phyloP scores from a whole-genome alignment of 805 yeast species.

The Yarrowia osloensis region DNA sequence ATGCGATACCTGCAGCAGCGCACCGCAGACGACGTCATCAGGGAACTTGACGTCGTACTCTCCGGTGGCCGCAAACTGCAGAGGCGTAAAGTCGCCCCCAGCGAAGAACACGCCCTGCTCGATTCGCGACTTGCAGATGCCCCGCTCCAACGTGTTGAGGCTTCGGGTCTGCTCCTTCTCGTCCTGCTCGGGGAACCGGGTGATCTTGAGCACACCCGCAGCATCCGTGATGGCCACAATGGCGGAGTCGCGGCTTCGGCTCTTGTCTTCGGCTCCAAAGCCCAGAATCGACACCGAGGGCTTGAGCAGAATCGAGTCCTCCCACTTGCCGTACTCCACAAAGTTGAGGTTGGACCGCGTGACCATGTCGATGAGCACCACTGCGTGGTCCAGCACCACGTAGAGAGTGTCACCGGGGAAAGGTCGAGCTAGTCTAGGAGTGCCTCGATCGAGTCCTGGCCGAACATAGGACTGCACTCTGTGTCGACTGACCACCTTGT shows the following conservation, averaged over 20 bases:
- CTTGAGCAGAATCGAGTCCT: constrained; percentile 68
- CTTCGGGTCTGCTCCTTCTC: constrained; percentile 32
- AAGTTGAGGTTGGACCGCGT: constrained; percentile 43
- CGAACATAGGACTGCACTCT: constrained; percentile 53
- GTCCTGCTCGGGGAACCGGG: constrained; percentile 45
- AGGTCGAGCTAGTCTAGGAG: constrained; percentile 59
- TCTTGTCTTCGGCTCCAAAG: constrained; percentile 53
- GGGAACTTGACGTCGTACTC: constrained; percentile 49
- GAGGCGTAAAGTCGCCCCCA: constrained; percentile 40
- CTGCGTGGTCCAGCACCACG: constrained; percentile 58
- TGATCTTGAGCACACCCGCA: constrained; percentile 65
- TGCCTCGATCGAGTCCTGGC: constrained; percentile 35
- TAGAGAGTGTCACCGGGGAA: constrained; percentile 57
- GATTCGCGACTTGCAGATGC: constrained; percentile 66
- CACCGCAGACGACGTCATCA: constrained; percentile 49
- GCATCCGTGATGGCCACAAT: constrained; percentile 53
- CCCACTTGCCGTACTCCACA: constrained; percentile 60
- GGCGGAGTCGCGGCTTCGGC: constrained; percentile 47
- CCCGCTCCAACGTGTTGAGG: constrained; percentile 34
- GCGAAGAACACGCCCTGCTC: constrained; percentile 81
- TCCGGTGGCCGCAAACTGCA: constrained; percentile 55
- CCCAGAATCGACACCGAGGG: constrained; percentile 58
- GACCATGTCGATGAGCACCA: constrained; percentile 66
- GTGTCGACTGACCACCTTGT: constrained; percentile 61
- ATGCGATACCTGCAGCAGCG: constrained; percentile 53